Evolutionary conservation across 2,329 filamentous ascomycete genomes (phyloP).

Genomic region (Penicillium expansum): DNA sequence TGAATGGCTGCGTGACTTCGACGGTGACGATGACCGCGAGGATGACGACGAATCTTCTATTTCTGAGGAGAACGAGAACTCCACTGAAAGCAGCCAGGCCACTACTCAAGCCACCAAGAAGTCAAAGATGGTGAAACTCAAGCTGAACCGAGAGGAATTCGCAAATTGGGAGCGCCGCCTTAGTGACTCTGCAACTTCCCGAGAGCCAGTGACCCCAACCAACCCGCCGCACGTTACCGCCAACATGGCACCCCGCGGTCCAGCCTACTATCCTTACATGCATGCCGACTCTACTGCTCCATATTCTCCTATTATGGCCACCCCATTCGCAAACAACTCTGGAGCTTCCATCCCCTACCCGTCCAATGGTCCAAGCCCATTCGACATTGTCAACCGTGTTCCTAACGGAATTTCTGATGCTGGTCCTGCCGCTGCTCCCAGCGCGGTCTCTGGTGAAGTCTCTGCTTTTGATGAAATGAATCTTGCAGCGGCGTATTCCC

Average conservation of each 20-base stretch:
- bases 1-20: neutral
- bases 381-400: neutral
- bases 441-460: neutral
- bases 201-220: neutral
- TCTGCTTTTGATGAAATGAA: neutral
- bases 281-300: accelerated
- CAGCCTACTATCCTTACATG: neutral
- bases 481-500: neutral
- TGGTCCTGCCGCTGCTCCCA: too few species aligned
- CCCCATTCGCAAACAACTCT: neutral
- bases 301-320: neutral
- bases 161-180: neutral
- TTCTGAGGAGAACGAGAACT: neutral
- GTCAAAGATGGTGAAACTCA: neutral
- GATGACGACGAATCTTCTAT: neutral
- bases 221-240: neutral
- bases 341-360: neutral
- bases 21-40: neutral
- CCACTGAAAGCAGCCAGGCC: neutral
- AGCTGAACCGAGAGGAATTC: neutral
- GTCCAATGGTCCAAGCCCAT: neutral
- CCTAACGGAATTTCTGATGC: neutral
- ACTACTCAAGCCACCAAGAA: neutral
- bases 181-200: neutral
- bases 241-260: neutral